These are phyloP conservation scores for Kluyveromyces aestuarii DNA, from an alignment of 805 yeast genomes.

Conservation along the genomic window DNA sequence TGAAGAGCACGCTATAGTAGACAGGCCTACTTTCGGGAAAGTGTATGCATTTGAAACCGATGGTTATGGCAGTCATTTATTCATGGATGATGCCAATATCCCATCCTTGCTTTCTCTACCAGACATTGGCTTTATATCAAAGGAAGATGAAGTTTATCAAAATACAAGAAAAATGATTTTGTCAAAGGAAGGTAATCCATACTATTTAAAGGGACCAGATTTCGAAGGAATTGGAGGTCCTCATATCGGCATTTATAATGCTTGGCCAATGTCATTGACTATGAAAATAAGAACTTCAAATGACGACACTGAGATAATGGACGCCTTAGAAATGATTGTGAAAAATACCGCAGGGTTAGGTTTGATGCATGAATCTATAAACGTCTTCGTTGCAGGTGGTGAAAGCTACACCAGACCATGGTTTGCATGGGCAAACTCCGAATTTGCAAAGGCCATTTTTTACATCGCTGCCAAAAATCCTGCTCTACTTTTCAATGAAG, in stretches of 20 bases:
- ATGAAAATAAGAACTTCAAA: conserved; percentile 66
- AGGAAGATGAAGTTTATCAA: conserved; percentile 51
- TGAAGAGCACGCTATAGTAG: conserved; percentile 51
- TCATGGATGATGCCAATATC: conserved; percentile 88
- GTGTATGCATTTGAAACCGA: conserved; percentile 87
- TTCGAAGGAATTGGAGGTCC: conserved; percentile 88
- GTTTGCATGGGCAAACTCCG: conserved; percentile 94
- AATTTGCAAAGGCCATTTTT: conserved; percentile 79
- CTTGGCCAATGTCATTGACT: conserved; percentile 89
- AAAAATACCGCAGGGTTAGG: conserved; percentile 66
- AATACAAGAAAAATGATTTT: conserved; percentile 74
- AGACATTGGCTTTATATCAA: conserved; percentile 55
- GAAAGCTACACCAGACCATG: conserved; percentile 65
- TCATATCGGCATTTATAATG: conserved; percentile 68
- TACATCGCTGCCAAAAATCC: conserved; percentile 70
- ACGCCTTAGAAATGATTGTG: conserved; percentile 42
- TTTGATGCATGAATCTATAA: conserved; percentile 72
- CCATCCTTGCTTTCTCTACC: conserved; percentile 79
- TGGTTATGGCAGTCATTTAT: conserved; percentile 63
- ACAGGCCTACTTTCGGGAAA: conserved; percentile 60
- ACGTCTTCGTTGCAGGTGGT: conserved; percentile 46
- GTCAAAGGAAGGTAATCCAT: conserved; percentile 66
- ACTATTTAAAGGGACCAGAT: conserved; percentile 49
- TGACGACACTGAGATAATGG: conserved; percentile 57
- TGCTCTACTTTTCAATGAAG: conserved; percentile 50